Conservation (phyloP, 306 rosid genomes). For the Gastrolobium villosum region DNA sequence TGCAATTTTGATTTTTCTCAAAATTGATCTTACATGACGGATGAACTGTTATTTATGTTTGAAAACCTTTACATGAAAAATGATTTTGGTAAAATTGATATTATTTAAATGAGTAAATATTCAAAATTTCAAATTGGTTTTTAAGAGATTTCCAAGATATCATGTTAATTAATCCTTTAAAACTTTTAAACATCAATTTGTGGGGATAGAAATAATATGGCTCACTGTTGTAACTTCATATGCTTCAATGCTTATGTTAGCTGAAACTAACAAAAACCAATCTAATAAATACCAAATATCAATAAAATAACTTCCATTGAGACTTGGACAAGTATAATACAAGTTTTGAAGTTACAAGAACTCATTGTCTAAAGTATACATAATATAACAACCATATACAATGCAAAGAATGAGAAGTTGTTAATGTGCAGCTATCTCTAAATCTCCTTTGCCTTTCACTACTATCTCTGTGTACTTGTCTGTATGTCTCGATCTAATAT, state of each 20-base stretch:
- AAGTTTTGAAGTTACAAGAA: background rate
- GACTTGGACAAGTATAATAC: background rate
- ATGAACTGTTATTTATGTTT: too few species aligned
- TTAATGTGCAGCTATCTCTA: background rate
- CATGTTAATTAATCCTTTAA: too few species aligned
- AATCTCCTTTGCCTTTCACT: background rate
- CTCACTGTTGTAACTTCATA: too few species aligned
- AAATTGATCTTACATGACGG: too few species aligned
- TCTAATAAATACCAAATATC: background rate
- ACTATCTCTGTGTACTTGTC: background rate
- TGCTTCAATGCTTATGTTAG: background rate
- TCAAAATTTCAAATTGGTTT: too few species aligned
- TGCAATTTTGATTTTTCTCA: too few species aligned
- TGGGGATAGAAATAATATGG: too few species aligned
- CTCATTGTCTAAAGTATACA: background rate
- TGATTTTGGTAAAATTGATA: too few species aligned
- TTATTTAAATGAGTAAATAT: too few species aligned
- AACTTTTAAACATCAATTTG: too few species aligned
- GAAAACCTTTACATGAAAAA: too few species aligned
- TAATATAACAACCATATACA: background rate
- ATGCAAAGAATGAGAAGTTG: background rate
- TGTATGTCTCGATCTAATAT: conserved; percentile 2
- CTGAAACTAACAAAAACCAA: background rate
- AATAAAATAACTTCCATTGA: background rate
- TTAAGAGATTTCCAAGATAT: too few species aligned